phyloP scores from a whole-genome alignment of 2,329 filamentous ascomycete species.

The Cercospora zeina region DNA sequence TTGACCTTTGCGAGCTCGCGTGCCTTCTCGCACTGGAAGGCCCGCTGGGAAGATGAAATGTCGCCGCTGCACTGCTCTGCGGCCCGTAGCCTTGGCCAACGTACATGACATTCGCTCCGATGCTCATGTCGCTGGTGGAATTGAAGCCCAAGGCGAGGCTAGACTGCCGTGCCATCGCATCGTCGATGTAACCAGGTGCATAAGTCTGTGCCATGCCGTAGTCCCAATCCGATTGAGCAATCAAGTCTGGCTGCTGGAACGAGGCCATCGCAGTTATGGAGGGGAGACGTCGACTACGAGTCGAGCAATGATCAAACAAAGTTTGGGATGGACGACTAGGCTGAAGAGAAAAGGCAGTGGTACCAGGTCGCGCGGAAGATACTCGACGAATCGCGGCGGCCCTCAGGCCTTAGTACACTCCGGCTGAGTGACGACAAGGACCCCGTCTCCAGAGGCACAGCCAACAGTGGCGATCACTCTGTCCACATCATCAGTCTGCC shows the following conservation, averaged over 20 bases:
- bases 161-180: conserved; percentile 2
- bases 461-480: conserved; percentile 4
- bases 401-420: conserved; percentile 12
- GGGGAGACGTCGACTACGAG: conserved; percentile 3
- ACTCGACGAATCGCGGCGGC: conserved; percentile 14
- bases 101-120: conserved; percentile 10
- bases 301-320: conserved; percentile 13
- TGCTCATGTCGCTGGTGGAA: conserved; percentile 6
- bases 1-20: conserved; percentile 11
- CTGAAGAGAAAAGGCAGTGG: conserved; percentile 3
- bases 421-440: conserved; percentile 11
- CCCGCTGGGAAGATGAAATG: conserved; percentile 17
- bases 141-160: conserved; percentile 2
- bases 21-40: conserved; percentile 15
- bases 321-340: conserved; percentile 12
- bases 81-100: conserved; percentile 13
- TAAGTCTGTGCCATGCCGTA: conserved; percentile 12
- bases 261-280: conserved; percentile 8
- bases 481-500: neutral
- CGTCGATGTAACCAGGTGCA: conserved; percentile 6
- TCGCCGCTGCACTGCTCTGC: conserved; percentile 5
- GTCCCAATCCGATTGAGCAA: conserved; percentile 10
- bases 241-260: conserved; percentile 15
- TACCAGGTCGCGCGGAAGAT: conserved; percentile 12
- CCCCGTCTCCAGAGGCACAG: neutral